These are phyloP conservation scores for Alloteropsis semialata DNA, from an alignment of 176 grass and related monocot genomes.

Conservation along the genomic window DNA sequence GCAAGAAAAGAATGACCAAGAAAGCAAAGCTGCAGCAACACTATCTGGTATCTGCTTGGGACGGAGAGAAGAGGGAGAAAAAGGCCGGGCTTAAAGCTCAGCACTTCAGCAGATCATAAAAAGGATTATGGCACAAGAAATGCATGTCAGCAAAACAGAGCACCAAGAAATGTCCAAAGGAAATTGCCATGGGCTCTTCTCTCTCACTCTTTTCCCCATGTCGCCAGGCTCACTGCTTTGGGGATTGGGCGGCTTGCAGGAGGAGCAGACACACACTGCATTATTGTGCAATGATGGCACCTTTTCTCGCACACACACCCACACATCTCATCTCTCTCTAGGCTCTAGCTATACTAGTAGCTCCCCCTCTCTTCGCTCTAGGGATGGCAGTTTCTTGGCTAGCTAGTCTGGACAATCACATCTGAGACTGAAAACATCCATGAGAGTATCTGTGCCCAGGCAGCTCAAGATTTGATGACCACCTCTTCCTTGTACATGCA, in stretches of 20 bases:
- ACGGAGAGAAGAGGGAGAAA: background rate
- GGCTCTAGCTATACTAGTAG: slow-evolving; percentile 17
- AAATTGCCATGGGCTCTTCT: background rate
- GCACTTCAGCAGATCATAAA: background rate
- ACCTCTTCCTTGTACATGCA: background rate
- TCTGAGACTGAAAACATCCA: slow-evolving; percentile 2
- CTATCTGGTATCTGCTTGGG: slow-evolving; percentile 4
- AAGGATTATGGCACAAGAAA: slow-evolving; percentile 19
- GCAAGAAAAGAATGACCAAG: slow-evolving; percentile 29
- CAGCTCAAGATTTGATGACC: slow-evolving; percentile 1
- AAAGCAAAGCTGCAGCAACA: slow-evolving; percentile 44
- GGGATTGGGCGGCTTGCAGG: slow-evolving; percentile 32
- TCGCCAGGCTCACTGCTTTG: background rate
- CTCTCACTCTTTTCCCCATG: background rate
- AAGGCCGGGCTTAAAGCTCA: slow-evolving; percentile 6
- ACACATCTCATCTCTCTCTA: slow-evolving; percentile 9
- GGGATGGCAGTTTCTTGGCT: slow-evolving; percentile 29
- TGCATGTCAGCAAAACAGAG: slow-evolving; percentile 18
- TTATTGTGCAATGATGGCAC: slow-evolving; percentile 65
- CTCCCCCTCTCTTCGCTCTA: slow-evolving; percentile 24
- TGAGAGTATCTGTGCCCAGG: slow-evolving; percentile 26
- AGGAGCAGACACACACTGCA: slow-evolving; percentile 29
- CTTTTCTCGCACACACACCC: slow-evolving; percentile 31
- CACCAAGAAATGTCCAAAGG: background rate
- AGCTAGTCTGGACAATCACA: slow-evolving; percentile 14